Evolutionary conservation across 2,329 filamentous ascomycete species (phyloP), one percentile per base, ranked within the genome.

Genomic region (Sporothrix pallida): DNA sequence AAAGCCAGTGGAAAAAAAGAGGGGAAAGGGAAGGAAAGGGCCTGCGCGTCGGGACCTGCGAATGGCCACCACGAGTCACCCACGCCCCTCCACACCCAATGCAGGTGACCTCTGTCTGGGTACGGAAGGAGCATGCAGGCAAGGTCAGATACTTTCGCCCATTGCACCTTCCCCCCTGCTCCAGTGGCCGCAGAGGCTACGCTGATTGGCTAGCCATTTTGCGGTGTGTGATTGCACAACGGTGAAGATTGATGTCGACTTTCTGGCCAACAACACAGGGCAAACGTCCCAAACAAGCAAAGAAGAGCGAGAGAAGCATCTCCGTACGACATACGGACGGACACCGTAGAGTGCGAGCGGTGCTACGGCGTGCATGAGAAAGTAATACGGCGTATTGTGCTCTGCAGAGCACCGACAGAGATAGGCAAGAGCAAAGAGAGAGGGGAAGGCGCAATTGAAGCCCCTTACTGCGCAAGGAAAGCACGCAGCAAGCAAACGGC

Each of bases 41-140:
- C 62, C 50, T 67, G 62, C 52, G 62, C 71, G 71, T 69, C 52
- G 71, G 71, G 71, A 72, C 62, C 63, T 68, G 56, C 58, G 23
- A 72, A 37, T 48, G n/a, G 56, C 56, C 46, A 65, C 62, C 42
- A 67, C 62, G 62, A 48, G 62, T 48, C n/a, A 13, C 56, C 56
- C 56, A 48, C 63, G 42, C 63, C 37, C 62, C 23, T 37, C 65
- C 44, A 26, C 65, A 20, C 48, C 26, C 23, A 68, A 69, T 72
- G 70, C 70, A 72, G 70, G 70, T 72, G 70, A 72, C 70, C 70
- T 42, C 56, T 20, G 37, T 46, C n/a, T 52, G 31, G 48, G 26
- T 56, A 42, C 37, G 54, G 52, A 60, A 60, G 69, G 52, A 60
- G 69, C 65, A 54, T 54, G 67, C 50, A 54, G 48, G 50, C 48